Percentiles rank a stretch among this genome's conserved stretches.
Conservation (phyloP, 306 rosid genomes). For the Aeschynomene evenia region DNA sequence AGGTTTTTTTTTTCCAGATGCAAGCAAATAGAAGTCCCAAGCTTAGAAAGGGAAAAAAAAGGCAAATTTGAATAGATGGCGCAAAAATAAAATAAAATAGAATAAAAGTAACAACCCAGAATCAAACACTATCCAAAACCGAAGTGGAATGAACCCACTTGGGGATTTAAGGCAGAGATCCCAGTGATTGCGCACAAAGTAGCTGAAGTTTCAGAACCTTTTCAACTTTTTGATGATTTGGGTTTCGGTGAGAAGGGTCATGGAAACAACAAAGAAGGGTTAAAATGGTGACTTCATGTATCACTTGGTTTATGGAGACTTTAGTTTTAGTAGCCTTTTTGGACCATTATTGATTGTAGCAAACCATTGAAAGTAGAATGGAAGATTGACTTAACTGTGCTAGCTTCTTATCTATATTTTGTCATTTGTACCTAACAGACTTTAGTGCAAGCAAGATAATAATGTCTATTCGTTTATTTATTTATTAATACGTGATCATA, state of each 20-base stretch:
- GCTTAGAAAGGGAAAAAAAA: constrained; percentile 16
- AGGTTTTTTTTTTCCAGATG: constrained; percentile 34
- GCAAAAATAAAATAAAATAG: not conserved
- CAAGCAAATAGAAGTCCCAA: constrained; percentile 23
- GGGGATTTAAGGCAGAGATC: constrained; percentile 34
- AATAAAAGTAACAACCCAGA: not conserved
- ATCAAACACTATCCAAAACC: constrained; percentile 11
- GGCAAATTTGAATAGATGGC: constrained; percentile 4
- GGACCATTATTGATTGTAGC: constrained; percentile 29
- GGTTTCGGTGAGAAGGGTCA: constrained; percentile 32
- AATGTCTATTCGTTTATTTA: too few relatives aligned
- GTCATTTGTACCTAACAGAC: constrained; percentile 20
- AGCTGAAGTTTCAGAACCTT: constrained; percentile 21
- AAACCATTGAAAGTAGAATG: constrained; percentile 15
- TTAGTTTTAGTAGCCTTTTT: constrained; percentile 34
- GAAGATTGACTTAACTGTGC: constrained; percentile 37
- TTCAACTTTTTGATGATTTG: constrained; percentile 26
- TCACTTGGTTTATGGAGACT: constrained; percentile 21
- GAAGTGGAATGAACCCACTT: constrained; percentile 27
- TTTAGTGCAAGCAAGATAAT: not conserved
- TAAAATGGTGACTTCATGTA: constrained; percentile 18
- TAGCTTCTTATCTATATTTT: constrained; percentile 1
- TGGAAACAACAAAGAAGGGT: constrained; percentile 9
- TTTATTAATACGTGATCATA: too few relatives aligned
- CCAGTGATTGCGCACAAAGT: constrained; percentile 31